Evolutionary conservation across 257 asterid species (phyloP).

Genomic region (Catharanthus roseus): DNA sequence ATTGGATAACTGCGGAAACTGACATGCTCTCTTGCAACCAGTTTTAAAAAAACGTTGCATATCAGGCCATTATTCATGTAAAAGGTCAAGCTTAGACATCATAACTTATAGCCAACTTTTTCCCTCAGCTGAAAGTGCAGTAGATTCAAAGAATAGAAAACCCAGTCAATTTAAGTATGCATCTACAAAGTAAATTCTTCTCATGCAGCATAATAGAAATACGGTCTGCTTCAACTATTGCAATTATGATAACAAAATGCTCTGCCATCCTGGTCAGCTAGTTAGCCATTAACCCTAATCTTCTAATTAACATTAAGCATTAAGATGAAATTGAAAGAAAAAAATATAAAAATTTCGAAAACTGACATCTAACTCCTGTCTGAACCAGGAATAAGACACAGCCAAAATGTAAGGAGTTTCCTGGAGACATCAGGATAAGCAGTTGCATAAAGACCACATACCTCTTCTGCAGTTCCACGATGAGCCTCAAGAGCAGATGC

Average conservation of each 20-base stretch:
- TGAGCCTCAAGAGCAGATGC: slow-evolving; percentile 68
- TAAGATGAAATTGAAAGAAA: background rate
- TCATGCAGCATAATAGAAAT: background rate
- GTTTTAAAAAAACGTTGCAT: background rate
- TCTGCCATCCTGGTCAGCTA: background rate
- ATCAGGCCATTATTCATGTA: background rate
- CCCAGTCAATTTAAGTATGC: background rate
- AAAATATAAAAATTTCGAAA: background rate
- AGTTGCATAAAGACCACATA: slow-evolving; percentile 21
- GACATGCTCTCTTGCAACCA: background rate
- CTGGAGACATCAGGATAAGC: background rate
- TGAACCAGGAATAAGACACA: background rate
- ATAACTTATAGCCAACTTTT: background rate
- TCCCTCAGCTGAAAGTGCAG: background rate
- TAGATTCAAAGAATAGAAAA: background rate
- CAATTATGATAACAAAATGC: background rate
- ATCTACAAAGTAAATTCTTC: slow-evolving; percentile 2
- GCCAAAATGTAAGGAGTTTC: background rate
- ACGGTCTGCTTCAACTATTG: background rate
- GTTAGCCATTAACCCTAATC: background rate
- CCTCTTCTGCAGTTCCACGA: slow-evolving; percentile 88
- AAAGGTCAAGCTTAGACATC: slow-evolving; percentile 2
- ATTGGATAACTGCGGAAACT: background rate
- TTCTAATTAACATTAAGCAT: background rate
- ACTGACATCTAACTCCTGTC: background rate